These are phyloP conservation scores for Aphanomyces astaci DNA, from an alignment of 352 stramenopile species.

Conservation along the genomic window DNA sequence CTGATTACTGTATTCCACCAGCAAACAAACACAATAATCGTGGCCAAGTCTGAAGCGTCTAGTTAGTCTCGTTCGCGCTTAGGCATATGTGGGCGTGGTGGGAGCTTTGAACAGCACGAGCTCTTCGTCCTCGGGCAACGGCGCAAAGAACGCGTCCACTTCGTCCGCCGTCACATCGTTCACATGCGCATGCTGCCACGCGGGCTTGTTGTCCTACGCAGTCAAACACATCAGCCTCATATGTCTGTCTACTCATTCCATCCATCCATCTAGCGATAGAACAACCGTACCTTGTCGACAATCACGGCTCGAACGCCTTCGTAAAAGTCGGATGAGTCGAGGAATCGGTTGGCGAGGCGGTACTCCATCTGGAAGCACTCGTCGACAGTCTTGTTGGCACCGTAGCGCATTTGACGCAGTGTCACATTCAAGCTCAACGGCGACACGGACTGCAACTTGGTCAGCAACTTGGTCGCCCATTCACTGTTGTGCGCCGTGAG, in stretches of 20 bases:
- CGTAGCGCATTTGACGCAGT: conserved; percentile 89
- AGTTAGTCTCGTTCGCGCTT: too few species aligned
- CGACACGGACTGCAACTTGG: conserved; percentile 84
- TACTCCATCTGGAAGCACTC: conserved; percentile 96
- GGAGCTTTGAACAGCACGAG: conserved; percentile 50
- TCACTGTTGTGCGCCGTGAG: conserved; percentile 44
- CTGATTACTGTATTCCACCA: too few species aligned
- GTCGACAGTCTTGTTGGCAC: conserved; percentile 63
- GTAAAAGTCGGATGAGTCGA: conserved; percentile 92
- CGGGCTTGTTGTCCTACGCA: conserved; percentile 76
- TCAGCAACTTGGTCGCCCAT: conserved; percentile 74
- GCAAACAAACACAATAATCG: background rate
- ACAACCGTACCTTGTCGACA: conserved; percentile 81
- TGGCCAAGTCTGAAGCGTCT: background rate
- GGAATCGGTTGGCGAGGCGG: conserved; percentile 73
- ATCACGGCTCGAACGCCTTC: conserved; percentile 94
- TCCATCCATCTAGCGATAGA: background rate
- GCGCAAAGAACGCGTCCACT: conserved; percentile 77
- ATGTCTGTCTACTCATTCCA: background rate
- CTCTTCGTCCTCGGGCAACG: conserved; percentile 64
- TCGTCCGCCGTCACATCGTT: conserved; percentile 51
- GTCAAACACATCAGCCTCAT: too few species aligned
- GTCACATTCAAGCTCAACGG: conserved; percentile 93
- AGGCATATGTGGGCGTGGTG: background rate
- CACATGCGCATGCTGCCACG: conserved; percentile 75